These are phyloP conservation scores for Sporothrix globosa DNA, from an alignment of 2,329 filamentous ascomycete genomes.

Conservation along the genomic window DNA sequence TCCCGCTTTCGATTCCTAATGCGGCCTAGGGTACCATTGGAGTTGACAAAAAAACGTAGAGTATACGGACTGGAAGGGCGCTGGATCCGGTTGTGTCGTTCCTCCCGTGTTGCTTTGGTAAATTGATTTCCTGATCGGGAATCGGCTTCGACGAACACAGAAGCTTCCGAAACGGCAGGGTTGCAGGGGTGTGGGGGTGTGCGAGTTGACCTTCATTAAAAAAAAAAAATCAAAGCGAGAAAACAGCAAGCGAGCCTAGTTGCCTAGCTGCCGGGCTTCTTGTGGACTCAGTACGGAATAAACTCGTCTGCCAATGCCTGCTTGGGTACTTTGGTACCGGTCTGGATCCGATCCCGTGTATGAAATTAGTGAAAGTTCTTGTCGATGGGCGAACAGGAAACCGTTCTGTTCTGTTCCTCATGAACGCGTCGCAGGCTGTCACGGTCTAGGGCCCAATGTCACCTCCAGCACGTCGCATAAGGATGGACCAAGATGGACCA, in stretches of 20 bases:
- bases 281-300: not conserved
- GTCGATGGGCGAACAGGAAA: not conserved
- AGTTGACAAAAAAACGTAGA: constrained; percentile 13
- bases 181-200: constrained; percentile 1
- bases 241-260: not conserved
- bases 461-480: constrained; percentile 3
- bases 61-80: constrained; percentile 2
- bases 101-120: constrained; percentile 24
- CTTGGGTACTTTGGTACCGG: not conserved
- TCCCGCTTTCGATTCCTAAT: constrained; percentile 23
- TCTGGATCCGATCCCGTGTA: constrained; percentile 10
- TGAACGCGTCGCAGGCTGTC: constrained; percentile 14
- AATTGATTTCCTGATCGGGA: constrained; percentile 28
- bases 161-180: constrained; percentile 29
- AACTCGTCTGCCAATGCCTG: not conserved
- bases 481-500: not conserved
- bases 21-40: constrained; percentile 10
- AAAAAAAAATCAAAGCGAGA: not conserved
- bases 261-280: not conserved
- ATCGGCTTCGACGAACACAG: constrained; percentile 25
- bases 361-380: not conserved
- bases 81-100: constrained; percentile 15
- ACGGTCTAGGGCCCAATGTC: not conserved
- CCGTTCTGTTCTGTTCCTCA: not conserved
- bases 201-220: not conserved